Percentiles rank a stretch among this genome's conserved stretches.
Conservation (phyloP, 805 yeast species). For the Scheffersomyces stipitis region DNA sequence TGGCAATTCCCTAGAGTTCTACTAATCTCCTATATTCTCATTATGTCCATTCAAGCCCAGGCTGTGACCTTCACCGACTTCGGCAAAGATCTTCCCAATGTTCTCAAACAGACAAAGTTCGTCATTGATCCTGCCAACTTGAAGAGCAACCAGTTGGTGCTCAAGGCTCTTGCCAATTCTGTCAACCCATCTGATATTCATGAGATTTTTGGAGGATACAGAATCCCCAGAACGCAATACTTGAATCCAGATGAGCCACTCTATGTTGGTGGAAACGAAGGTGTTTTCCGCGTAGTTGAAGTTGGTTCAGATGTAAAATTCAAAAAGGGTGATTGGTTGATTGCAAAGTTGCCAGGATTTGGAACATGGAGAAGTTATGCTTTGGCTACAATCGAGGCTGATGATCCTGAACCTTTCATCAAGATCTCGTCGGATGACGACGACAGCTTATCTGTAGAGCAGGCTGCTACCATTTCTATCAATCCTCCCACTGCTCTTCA, state of each 20-base stretch:
- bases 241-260: slow-evolving; percentile 1
- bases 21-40: background rate
- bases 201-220: slow-evolving; percentile 85
- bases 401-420: slow-evolving; percentile 8
- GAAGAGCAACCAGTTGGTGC: slow-evolving; percentile 45
- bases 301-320: slow-evolving; percentile 14
- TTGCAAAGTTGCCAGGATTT: slow-evolving; percentile 16
- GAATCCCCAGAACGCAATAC: slow-evolving; percentile 37
- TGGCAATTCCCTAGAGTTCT: too few species aligned
- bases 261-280: slow-evolving; percentile 21
- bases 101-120: slow-evolving; percentile 17
- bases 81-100: slow-evolving; percentile 18
- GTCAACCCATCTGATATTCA: slow-evolving; percentile 88
- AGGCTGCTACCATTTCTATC: slow-evolving; percentile 20
- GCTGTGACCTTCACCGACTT: slow-evolving; percentile 27
- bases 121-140: slow-evolving; percentile 22
- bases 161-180: slow-evolving; percentile 76
- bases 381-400: slow-evolving; percentile 6
- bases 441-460: slow-evolving; percentile 9
- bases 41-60: slow-evolving; percentile 16
- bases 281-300: slow-evolving; percentile 15
- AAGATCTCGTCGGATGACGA: slow-evolving; percentile 7
- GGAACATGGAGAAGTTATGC: slow-evolving; percentile 27
- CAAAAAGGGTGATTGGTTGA: slow-evolving; percentile 18
- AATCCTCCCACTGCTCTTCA: slow-evolving; percentile 23